These are phyloP conservation scores for Cyberlindnera bimundalis DNA, from an alignment of 805 yeast species.

Conservation along the genomic window DNA sequence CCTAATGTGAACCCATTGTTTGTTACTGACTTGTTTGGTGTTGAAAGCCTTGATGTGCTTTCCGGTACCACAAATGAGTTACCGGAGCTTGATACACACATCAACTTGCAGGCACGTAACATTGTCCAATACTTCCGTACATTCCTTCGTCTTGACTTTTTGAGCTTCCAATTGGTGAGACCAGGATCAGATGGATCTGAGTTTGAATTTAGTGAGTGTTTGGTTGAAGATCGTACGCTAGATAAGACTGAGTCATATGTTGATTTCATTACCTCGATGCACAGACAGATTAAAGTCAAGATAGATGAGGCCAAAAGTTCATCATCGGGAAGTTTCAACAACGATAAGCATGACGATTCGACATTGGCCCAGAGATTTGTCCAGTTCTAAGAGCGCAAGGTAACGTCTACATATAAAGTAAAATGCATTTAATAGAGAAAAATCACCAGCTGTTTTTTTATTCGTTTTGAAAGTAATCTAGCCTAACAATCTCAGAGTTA, in stretches of 20 bases:
- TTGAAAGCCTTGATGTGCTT: slow-evolving; percentile 33
- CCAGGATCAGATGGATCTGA: slow-evolving; percentile 54
- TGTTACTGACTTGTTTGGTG: slow-evolving; percentile 73
- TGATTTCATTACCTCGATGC: slow-evolving; percentile 67
- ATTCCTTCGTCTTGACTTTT: slow-evolving; percentile 34
- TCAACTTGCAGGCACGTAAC: slow-evolving; percentile 65
- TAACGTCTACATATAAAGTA: too few relatives aligned
- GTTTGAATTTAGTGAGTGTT: slow-evolving; percentile 45
- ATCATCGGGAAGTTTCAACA: not conserved
- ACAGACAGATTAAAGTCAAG: slow-evolving; percentile 55
- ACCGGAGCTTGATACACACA: slow-evolving; percentile 66
- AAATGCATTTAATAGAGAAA: too few relatives aligned
- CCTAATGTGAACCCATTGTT: slow-evolving; percentile 63
- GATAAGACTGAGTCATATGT: slow-evolving; percentile 54
- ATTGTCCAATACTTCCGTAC: slow-evolving; percentile 56
- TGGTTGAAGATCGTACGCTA: slow-evolving; percentile 70
- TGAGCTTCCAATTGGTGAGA: slow-evolving; percentile 58
- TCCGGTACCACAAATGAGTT: slow-evolving; percentile 42
- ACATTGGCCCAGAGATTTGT: slow-evolving; percentile 21
- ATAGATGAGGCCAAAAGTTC: slow-evolving; percentile 40
- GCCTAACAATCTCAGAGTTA: slow-evolving; percentile 46
- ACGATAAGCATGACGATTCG: slow-evolving; percentile 22
- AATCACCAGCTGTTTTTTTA: too few relatives aligned
- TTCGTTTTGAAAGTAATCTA: slow-evolving; percentile 2
- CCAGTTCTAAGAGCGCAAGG: slow-evolving; percentile 12